Evolutionary conservation across 2,329 filamentous ascomycete genomes (phyloP).

Genomic region (Stagonosporopsis tanaceti): DNA sequence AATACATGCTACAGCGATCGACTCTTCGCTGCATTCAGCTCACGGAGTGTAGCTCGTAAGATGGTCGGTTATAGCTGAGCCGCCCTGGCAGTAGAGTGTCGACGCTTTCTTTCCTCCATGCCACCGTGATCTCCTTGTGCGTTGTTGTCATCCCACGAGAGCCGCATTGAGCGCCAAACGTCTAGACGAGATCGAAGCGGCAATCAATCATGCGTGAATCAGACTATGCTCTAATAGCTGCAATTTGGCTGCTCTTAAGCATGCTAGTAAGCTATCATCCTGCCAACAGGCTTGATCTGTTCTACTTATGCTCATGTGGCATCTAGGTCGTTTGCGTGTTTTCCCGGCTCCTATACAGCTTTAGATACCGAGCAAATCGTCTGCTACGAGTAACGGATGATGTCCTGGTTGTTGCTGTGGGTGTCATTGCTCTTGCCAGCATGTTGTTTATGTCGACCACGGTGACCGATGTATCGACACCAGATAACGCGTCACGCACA

Average conservation of each 20-base stretch:
- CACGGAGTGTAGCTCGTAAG: background rate
- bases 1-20: background rate
- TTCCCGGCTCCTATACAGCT: constrained; percentile 23
- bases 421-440: constrained; percentile 32
- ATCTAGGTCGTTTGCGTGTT: background rate
- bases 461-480: constrained; percentile 31
- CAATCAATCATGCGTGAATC: background rate
- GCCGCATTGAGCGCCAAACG: background rate
- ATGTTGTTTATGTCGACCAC: constrained; percentile 33
- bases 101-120: background rate
- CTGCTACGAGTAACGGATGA: constrained; percentile 28
- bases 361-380: constrained; percentile 18
- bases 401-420: constrained; percentile 27
- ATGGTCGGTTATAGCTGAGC: background rate
- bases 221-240: background rate
- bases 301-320: background rate
- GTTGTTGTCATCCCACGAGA: background rate
- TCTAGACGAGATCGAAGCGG: background rate
- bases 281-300: too few relatives aligned
- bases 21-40: background rate
- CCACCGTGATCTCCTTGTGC: background rate
- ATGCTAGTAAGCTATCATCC: constrained; percentile 1
- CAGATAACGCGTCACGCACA: constrained; percentile 20
- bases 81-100: background rate
- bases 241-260: background rate